These are phyloP conservation scores for Rhododendron henanense DNA, from an alignment of 148 eudicot genomes.

Conservation along the genomic window DNA sequence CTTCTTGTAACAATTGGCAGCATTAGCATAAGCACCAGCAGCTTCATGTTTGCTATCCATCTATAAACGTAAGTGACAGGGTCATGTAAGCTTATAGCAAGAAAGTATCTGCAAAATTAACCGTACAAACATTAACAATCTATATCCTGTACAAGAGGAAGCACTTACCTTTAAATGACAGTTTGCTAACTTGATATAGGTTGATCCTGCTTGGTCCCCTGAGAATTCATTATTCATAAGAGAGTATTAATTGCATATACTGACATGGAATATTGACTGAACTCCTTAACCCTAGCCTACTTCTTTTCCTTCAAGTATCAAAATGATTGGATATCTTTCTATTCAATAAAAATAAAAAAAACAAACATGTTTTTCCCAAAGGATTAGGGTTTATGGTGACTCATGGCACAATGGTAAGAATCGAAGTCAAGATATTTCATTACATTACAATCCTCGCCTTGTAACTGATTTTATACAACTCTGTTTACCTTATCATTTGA, in stretches of 20 bases:
- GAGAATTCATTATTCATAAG: conserved; percentile 8
- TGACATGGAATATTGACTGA: not conserved
- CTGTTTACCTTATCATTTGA: not conserved
- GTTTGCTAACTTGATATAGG: conserved; percentile 38
- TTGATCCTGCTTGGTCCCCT: conserved; percentile 48
- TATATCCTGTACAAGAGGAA: not conserved
- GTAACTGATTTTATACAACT: not conserved
- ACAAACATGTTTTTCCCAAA: not conserved
- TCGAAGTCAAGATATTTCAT: not conserved
- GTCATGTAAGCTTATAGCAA: conserved; percentile 7
- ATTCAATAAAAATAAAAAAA: not conserved
- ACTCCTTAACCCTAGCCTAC: not conserved
- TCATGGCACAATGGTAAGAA: not conserved
- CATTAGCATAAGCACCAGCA: conserved; percentile 42
- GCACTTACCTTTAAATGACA: conserved; percentile 39
- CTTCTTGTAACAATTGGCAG: conserved; percentile 50
- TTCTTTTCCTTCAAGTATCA: not conserved
- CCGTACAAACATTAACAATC: not conserved
- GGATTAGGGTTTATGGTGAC: not conserved
- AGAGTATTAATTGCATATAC: not conserved
- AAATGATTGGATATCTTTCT: not conserved
- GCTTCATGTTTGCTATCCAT: conserved; percentile 51
- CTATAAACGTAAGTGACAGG: conserved; percentile 9
- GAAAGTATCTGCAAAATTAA: not conserved
- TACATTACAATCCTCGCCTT: not conserved